Evolutionary conservation across 139 green algal genomes (phyloP).

Genomic region (Chlamydomonas incerta): DNA sequence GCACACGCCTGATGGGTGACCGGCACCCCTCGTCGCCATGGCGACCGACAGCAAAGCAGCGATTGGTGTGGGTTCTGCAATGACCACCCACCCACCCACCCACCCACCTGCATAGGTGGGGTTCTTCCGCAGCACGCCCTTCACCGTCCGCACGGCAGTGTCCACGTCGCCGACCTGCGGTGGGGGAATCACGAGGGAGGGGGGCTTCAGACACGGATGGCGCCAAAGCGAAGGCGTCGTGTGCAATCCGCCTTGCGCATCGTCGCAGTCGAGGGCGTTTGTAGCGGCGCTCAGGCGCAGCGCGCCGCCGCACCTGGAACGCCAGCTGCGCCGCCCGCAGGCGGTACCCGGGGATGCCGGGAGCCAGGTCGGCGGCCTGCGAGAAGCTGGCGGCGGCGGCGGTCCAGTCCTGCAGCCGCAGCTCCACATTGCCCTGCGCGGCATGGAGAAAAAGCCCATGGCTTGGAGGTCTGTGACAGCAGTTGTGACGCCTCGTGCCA

Average conservation of each 20-base stretch:
- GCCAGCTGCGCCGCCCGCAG: conserved; percentile 27
- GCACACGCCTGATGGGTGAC: too few relatives aligned
- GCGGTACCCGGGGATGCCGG: conserved; percentile 40
- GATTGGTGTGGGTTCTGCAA: too few relatives aligned
- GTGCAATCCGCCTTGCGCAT: too few relatives aligned
- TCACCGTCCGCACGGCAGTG: conserved; percentile 3
- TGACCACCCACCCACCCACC: background rate
- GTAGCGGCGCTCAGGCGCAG: background rate
- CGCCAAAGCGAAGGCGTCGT: too few relatives aligned
- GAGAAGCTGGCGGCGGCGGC: background rate
- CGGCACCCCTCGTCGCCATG: too few relatives aligned
- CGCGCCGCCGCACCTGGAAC: background rate
- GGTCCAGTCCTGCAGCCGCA: conserved; percentile 13
- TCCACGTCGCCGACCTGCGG: background rate
- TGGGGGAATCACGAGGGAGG: too few relatives aligned
- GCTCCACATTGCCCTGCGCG: conserved; percentile 34
- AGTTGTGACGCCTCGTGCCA: too few relatives aligned
- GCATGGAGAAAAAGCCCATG: too few relatives aligned
- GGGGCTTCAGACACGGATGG: too few relatives aligned
- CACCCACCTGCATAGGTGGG: conserved; percentile 26
- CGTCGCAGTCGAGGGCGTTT: too few relatives aligned
- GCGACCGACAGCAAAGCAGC: too few relatives aligned
- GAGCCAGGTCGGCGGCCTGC: conserved; percentile 23
- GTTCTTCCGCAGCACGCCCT: conserved; percentile 42
- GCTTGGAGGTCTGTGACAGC: too few relatives aligned